Evolutionary conservation across 768 basidiomycete species (phyloP), one percentile per base, ranked within the genome.

Genomic region (Boletus fagicola): DNA sequence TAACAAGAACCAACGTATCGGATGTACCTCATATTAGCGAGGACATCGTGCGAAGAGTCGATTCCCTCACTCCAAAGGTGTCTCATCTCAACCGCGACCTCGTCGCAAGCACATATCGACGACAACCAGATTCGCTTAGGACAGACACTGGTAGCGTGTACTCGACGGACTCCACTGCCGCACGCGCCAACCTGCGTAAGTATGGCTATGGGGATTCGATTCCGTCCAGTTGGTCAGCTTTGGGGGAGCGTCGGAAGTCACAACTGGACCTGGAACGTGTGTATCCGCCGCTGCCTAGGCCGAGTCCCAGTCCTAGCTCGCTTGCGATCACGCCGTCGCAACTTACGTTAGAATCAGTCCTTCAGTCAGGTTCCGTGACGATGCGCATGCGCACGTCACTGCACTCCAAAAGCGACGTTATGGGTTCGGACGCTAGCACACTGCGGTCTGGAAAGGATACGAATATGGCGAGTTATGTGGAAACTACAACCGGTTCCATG

Each of bases 171-270:
- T 67, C 69, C 0, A 43, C 60, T 2, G 61, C 51, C 1, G 62
- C 66, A 2, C 60, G 64, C 11, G 61, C 70, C 39, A 70, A 68
- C 49, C 12, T 66, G 51, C 58, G 51, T 51, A 68, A 64, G 47
- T 66, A 72, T 45, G 62, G 64, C 10, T 66, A 72, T 30, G 56
- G 38, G 1, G 59, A 61, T 13, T 18, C 51, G 18, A 51, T 67
- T 28, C 62, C 65, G 24, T 68, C 67, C 0, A 67, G 20, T n/a
- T 68, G 67, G 65, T 59, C 65, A 2, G 59, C 67, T 24, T 20
- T 68, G 10, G 56, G 54, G 12, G 42, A 48, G 11, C 49, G 20
- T 12, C 48, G 62, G n/a, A 59, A 57, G 24, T 61, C 64, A 33
- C 67, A 66, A 40, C 46, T 64, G 11, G 60, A 68, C 28, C 57